Evolutionary conservation across 345 rosid genomes (phyloP), one percentile per base, ranked within the genome.

Genomic region (Corchorus capsularis): DNA sequence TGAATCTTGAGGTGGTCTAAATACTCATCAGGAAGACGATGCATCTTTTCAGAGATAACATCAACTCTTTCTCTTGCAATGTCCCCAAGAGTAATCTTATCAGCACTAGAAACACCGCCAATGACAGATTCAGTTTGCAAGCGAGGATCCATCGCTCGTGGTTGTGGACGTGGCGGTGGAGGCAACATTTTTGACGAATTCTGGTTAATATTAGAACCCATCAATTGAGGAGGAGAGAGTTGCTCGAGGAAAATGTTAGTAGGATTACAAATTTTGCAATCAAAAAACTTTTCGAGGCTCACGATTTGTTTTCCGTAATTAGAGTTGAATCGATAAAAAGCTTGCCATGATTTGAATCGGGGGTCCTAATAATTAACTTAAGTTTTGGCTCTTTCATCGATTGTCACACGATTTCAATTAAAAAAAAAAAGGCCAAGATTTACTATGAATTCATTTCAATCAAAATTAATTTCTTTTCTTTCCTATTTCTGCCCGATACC

Each of bases 31-130:
- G 98, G 97, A 50, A 94, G 77, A 6, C 71, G 88, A 5, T 79
- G 84, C 96, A 94, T 92, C 82, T 87, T 96, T 75, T 92, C 98
- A 17, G 94, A 72, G 62, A 96, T 83, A 34, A 84, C 34, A 63
- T 94, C 99, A 64, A 94, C 93, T 61, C 93, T 82, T 76, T 96
- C 99, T 79, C 97, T 90, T 19, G 96, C 97, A 32, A 96, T 89
- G 78, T 96, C 98, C 45, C 84, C 86, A 39, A 94, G 91, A 37
- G 91, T 81, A 66, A 94, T 89, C 85, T 88, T 96, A 80, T 94
- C 98, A 1, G 90, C 79, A 77, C 83, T 79, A 49, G 96, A 90
- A 70, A 89, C 85, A 17, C 85, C 89, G 13, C 83, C 93, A 66
- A 89, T 83, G 53, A 92, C 90, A 17, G 90, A 87, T 76, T 89